Conservation (phyloP, 1,139 yeast species). For the Nakaseomyces kungkrabaensis region DNA sequence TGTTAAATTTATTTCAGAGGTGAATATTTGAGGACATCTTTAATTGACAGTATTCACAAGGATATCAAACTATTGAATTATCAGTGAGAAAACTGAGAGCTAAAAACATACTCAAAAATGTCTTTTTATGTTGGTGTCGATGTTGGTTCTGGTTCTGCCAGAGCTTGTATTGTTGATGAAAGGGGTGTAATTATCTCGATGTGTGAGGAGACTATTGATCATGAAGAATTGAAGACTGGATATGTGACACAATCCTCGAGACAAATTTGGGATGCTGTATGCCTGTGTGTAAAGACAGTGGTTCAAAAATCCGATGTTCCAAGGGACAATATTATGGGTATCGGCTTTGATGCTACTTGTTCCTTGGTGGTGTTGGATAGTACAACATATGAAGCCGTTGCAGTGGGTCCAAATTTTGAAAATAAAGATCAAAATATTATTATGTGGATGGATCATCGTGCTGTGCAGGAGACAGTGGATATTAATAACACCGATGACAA, state of each 20-base stretch:
- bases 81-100: no score
- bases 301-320: slow-evolving; percentile 66
- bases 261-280: slow-evolving; percentile 89
- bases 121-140: slow-evolving; percentile 81
- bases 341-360: slow-evolving; percentile 97
- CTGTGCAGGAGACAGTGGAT: slow-evolving; percentile 69
- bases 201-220: slow-evolving; percentile 66
- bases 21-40: no score
- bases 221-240: slow-evolving; percentile 65
- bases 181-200: slow-evolving; percentile 74
- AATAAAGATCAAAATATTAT: slow-evolving; percentile 71
- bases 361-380: slow-evolving; percentile 76
- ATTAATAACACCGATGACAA: slow-evolving; percentile 76
- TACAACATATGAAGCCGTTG: slow-evolving; percentile 57
- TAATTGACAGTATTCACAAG: no score
- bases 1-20: no score
- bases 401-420: slow-evolving; percentile 84
- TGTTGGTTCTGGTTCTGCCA: slow-evolving; percentile 94
- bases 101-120: slow-evolving; percentile 2
- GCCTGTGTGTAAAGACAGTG: slow-evolving; percentile 69
- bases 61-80: no score
- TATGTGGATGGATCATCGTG: slow-evolving; percentile 98
- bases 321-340: slow-evolving; percentile 59
- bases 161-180: slow-evolving; percentile 84
- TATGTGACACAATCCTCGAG: slow-evolving; percentile 76